Percentiles rank a stretch among this genome's conserved stretches.
Evolutionary conservation across 73 alveolate genomes (phyloP).

Genomic region (Tetrahymena borealis): DNA sequence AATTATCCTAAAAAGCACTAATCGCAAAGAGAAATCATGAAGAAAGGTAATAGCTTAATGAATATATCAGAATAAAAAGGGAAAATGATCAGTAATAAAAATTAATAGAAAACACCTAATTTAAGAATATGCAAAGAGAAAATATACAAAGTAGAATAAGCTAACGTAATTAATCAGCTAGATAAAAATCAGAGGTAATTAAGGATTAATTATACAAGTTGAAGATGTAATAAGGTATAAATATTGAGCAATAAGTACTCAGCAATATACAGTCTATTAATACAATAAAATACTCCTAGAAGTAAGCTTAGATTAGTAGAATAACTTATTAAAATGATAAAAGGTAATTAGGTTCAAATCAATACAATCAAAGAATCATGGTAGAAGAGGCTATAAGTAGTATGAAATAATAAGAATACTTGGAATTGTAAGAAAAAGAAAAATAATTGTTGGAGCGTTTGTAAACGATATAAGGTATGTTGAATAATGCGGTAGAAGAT

Average conservation of each 20-base stretch:
- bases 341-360: neutral
- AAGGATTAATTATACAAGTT: neutral
- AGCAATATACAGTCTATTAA: neutral
- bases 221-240: neutral
- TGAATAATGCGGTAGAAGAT: neutral
- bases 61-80: neutral
- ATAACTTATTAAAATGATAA: neutral
- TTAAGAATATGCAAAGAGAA: neutral
- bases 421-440: neutral
- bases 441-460: neutral
- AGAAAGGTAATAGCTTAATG: neutral
- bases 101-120: neutral
- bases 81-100: neutral
- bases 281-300: neutral
- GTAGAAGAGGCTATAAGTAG: neutral
- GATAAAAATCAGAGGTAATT: neutral
- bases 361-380: neutral
- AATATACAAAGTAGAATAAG: neutral
- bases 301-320: neutral
- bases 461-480: neutral
- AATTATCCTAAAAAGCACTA: neutral
- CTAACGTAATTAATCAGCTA: neutral
- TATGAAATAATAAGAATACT: neutral
- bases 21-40: neutral
- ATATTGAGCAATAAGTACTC: neutral